A percentile compares a stretch with the other conserved stretches of the same genome.
Conservation (phyloP, 2,329 filamentous ascomycete genomes). For the Phaeoacremonium minimum region DNA sequence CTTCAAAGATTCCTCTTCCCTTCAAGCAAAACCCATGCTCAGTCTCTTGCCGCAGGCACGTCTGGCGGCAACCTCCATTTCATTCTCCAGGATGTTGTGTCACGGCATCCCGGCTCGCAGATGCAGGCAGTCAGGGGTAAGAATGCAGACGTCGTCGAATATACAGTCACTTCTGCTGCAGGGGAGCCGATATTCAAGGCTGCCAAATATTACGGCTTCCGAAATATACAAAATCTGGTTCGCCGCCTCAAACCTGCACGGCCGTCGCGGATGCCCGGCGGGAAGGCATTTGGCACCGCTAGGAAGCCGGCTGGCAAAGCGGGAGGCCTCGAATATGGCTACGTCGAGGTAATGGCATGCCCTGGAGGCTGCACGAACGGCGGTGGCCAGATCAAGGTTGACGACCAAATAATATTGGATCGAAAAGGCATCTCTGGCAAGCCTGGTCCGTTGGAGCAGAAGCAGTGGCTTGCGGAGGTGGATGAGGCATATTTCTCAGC, state of each 20-base stretch:
- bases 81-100: slow-evolving; percentile 71
- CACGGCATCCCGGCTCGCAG: slow-evolving; percentile 64
- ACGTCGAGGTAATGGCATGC: slow-evolving; percentile 98
- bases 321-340: slow-evolving; percentile 67
- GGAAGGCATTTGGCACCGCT: slow-evolving; percentile 53
- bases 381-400: slow-evolving; percentile 89
- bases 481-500: slow-evolving; percentile 89
- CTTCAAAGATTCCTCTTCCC: slow-evolving; percentile 75
- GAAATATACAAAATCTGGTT: slow-evolving; percentile 97
- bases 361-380: slow-evolving; percentile 98
- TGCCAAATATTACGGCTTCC: slow-evolving; percentile 93
- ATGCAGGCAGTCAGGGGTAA: slow-evolving; percentile 72
- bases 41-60: slow-evolving; percentile 60
- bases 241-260: slow-evolving; percentile 81
- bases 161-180: slow-evolving; percentile 56
- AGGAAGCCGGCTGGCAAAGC: slow-evolving; percentile 48
- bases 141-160: slow-evolving; percentile 89
- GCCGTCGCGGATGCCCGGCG: slow-evolving; percentile 75
- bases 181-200: slow-evolving; percentile 67
- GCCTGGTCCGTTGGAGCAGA: slow-evolving; percentile 74
- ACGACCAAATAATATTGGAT: slow-evolving; percentile 63
- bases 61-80: slow-evolving; percentile 89
- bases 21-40: slow-evolving; percentile 32
- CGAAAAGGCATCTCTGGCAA: slow-evolving; percentile 45
- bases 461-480: slow-evolving; percentile 75